A percentile compares a stretch with the other conserved stretches of the same genome.
Evolutionary conservation across 345 rosid genomes (phyloP).

Genomic region (Atalantia buxifolia): DNA sequence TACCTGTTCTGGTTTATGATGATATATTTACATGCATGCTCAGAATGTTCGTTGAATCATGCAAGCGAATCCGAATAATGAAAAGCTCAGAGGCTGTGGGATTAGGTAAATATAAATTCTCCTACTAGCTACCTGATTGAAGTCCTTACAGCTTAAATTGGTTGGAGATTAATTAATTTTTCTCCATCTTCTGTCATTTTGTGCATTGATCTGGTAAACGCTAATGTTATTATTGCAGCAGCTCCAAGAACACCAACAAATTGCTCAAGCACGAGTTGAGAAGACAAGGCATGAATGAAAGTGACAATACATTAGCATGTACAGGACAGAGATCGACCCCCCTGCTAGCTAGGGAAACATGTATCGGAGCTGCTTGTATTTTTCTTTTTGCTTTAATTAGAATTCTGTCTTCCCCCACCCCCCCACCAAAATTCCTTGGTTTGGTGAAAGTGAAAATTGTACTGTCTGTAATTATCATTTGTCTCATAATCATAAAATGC

Average conservation of each 20-base stretch:
- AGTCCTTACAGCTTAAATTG: neutral
- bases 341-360: neutral
- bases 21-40: neutral
- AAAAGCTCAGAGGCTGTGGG: conserved; percentile 11
- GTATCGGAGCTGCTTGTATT: neutral
- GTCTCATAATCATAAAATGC: neutral
- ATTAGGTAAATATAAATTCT: neutral
- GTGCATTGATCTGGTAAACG: neutral
- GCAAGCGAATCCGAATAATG: conserved; percentile 27
- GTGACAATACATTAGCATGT: neutral
- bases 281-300: neutral
- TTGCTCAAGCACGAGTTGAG: neutral
- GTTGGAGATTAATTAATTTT: neutral
- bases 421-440: neutral
- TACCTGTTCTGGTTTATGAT: neutral
- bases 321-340: neutral
- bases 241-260: neutral
- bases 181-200: no score
- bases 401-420: no score
- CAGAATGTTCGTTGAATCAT: conserved; percentile 21
- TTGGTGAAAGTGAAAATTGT: neutral
- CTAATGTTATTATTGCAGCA: neutral
- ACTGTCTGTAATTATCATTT: neutral
- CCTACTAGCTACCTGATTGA: neutral
- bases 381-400: neutral